Base-by-base conservation (phyloP, 2,329 filamentous ascomycete genomes). In the Phyllosticta citrichinensis region DNA sequence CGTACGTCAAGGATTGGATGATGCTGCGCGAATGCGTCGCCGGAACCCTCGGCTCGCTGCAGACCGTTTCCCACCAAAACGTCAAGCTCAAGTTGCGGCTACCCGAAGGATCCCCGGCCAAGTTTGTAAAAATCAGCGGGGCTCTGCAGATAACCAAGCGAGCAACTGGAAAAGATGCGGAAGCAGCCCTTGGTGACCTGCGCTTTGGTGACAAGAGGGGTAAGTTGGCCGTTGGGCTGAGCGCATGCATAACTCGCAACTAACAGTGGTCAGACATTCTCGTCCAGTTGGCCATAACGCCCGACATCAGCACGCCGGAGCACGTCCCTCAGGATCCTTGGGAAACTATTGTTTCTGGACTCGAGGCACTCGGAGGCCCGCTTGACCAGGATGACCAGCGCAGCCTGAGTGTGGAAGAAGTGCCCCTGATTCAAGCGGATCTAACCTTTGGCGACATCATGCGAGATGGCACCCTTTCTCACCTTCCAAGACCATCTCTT, bases 1-100 rank as follows among this genome's bases (percentile, higher is more conserved):
- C 91, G 1, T 99, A 97, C 69, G 92, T 99, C 67, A 99, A 97
- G 76, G 94, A 99, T 74, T 99, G 94, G 94, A 97, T 97, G 93
- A 99, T 97, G 93, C 82, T 99, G 40, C 87, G 94, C 27, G 94
- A 99, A 74, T 97, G 94, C 72, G 82, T 97, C 53, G 94, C 92
- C 24, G 94, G 94, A 52, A 97, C 93, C 69, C 79, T 99, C 27
- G 94, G 94, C 55, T 87, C 91, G 14, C 83, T 97, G 71, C 94
- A 99, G 74, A 91, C 90, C 2, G 87, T 91, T 27, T 97, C 94
- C n/a, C 94, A 99, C 72, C 94, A 97, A 73, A 97, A 97, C 70
- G 94, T 95, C 62, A 97, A 96, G 78, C 82, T 99, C 60, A 96
- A 95, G 79, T 84, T 99, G 61, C 89, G 90, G 67, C 79, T 99